Base-by-base conservation (phyloP, 345 rosid species). In the Draba incana region DNA sequence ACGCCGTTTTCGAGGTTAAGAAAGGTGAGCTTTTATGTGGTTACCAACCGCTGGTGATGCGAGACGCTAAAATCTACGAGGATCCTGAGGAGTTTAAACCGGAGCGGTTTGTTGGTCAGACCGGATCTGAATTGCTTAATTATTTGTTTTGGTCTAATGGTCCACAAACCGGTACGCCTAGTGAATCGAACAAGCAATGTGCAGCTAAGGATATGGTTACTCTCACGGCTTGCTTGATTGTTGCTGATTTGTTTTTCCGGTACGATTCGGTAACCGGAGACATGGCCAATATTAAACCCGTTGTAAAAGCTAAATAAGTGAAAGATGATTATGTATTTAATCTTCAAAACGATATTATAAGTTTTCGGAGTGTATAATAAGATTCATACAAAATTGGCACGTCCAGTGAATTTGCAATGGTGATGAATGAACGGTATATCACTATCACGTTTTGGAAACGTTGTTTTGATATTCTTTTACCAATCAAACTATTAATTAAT, bases 1-100 rank as follows among this genome's bases (percentile, higher is more conserved):
- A 88, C 54, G 77, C 96, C 13, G 78, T 23, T 30, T 92, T 39
- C 5, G 78, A 92, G 10, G 74, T 90, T 8, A 82, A 85, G 70
- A 83, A 86, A 79, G 98, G 96, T 0, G 98, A 92, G 80, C 68
- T 90, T 74, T 80, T 92, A 0, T 92, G 92, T 12, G 98, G 98
- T 31, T 92, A 78, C 57, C 98, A 88, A 44, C 77, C 82, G 2
- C 5, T 85, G 59, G 97, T 72, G 10, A 92, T 90, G 97, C 78
- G 74, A 50, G 98, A 92, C 67, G 51, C 80, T 0, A 79, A 77
- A 10, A 72, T 92, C 10, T 92, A 88, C n/a, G 78, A 85, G 1
- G 88, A 88, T 2, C 88, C 97, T 24, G 93, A 85, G 57, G 75
- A 28, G 8, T 92, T 92, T 56, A 80, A 81, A 47, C 81, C 96